These are phyloP conservation scores for Trichosporon sp. DNA, from an alignment of 1,284 basidiomycete genomes.

Conservation along the genomic window DNA sequence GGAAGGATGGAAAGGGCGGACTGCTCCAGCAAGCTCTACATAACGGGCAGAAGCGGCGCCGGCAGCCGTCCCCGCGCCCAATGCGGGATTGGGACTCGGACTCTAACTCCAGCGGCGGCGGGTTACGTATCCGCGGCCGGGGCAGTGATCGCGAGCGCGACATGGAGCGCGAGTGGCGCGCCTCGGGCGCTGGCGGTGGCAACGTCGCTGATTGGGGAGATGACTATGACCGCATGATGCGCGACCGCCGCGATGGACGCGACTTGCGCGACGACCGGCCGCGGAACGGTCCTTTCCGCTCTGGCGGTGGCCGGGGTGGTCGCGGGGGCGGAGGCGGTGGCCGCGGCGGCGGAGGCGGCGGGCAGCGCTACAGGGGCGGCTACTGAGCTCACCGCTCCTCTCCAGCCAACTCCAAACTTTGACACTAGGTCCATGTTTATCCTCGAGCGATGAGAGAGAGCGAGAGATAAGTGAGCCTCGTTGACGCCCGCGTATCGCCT, in stretches of 20 bases:
- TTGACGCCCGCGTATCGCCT: not conserved
- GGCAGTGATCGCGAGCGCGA: conserved; percentile 23
- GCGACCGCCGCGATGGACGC: conserved; percentile 17
- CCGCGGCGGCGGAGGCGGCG: conserved; percentile 17
- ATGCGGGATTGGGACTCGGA: conserved; percentile 3
- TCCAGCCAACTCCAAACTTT: not conserved
- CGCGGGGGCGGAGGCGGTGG: conserved; percentile 9
- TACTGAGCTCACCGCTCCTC: conserved; percentile 25
- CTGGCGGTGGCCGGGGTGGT: conserved; percentile 1
- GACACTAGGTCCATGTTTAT: not conserved
- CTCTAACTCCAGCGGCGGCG: conserved; percentile 2
- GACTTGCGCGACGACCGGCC: conserved; percentile 22
- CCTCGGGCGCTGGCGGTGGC: conserved; percentile 33
- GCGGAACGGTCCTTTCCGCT: conserved; percentile 14
- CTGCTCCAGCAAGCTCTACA: conserved; percentile 1
- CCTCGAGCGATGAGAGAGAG: not conserved
- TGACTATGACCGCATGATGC: conserved; percentile 30
- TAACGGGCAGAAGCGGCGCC: conserved; percentile 2
- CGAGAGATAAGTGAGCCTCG: conserved; percentile 1
- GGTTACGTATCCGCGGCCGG: not conserved
- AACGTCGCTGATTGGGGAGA: conserved; percentile 34
- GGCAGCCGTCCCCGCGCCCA: conserved; percentile 11
- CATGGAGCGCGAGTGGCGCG: conserved; percentile 31
- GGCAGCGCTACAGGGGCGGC: conserved; percentile 37
- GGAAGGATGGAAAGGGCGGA: not conserved